Percentiles rank a stretch among this genome's conserved stretches.
phyloP scores from a whole-genome alignment of 176 grass and related monocot genomes.

The Calamus simplicifolius region DNA sequence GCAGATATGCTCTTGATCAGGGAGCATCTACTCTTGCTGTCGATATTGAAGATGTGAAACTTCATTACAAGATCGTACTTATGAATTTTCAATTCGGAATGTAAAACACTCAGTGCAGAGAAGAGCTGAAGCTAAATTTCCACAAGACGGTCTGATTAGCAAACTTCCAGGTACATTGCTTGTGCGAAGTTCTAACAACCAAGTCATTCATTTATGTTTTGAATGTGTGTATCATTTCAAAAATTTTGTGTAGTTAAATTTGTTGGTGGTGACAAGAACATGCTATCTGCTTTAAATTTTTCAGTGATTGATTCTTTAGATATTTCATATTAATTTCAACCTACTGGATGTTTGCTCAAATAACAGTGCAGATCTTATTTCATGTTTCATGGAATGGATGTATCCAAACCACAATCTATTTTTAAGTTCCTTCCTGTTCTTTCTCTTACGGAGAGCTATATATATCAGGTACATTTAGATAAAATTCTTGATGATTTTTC shows the following conservation, averaged over 20 bases:
- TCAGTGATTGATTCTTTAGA: too few relatives aligned
- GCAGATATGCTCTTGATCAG: conserved; percentile 79
- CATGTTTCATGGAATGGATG: conserved; percentile 86
- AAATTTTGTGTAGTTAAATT: too few relatives aligned
- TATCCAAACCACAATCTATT: conserved; percentile 40
- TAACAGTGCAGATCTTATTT: conserved; percentile 86
- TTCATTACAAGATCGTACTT: conserved; percentile 21
- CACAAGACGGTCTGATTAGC: conserved; percentile 27
- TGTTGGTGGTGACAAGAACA: too few relatives aligned
- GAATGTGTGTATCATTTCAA: too few relatives aligned
- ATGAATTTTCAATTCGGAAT: conserved; percentile 39
- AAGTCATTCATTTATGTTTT: too few relatives aligned
- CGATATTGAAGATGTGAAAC: conserved; percentile 45
- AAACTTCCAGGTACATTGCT: conserved; percentile 8
- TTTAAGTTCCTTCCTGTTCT: conserved; percentile 90
- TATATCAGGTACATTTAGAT: conserved; percentile 69
- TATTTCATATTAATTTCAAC: background rate
- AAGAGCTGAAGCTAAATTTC: conserved; percentile 39
- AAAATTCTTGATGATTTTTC: background rate
- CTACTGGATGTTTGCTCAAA: conserved; percentile 18
- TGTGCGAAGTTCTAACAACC: background rate
- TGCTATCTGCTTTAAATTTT: too few relatives aligned
- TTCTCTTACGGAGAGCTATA: conserved; percentile 91
- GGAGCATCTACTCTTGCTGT: conserved; percentile 61
- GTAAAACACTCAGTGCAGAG: conserved; percentile 44